A percentile compares a stretch with the other conserved stretches of the same genome.
These are phyloP conservation scores for Nakazawaea holstii DNA, from an alignment of 805 yeast genomes.

Conservation along the genomic window DNA sequence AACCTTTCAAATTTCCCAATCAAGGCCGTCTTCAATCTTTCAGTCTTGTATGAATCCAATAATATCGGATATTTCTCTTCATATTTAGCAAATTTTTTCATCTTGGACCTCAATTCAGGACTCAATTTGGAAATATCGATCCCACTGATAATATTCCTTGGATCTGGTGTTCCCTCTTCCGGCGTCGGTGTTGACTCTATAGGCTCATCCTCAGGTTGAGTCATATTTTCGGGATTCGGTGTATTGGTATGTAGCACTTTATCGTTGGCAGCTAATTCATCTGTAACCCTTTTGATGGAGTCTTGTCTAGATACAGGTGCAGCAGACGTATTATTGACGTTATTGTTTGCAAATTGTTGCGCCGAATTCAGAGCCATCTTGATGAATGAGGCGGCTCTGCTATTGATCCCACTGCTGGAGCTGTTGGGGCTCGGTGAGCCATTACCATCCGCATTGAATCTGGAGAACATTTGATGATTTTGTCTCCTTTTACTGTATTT, in stretches of 20 bases:
- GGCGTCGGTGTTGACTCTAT: conserved; percentile 5
- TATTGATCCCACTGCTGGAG: conserved; percentile 10
- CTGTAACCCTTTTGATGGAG: conserved; percentile 13
- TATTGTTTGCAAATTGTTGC: conserved; percentile 11
- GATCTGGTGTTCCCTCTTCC: conserved; percentile 7
- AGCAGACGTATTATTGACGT: background rate
- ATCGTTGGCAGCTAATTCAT: conserved; percentile 21
- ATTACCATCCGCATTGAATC: conserved; percentile 23
- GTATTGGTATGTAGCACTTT: conserved; percentile 35
- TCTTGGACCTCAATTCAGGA: conserved; percentile 50
- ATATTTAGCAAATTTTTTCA: conserved; percentile 76
- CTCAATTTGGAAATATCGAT: conserved; percentile 42
- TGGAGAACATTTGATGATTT: conserved; percentile 2
- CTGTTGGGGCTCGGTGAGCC: conserved; percentile 12
- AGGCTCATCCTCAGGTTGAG: conserved; percentile 41
- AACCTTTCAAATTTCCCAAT: conserved; percentile 62
- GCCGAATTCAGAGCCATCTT: conserved; percentile 12
- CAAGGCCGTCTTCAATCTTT: conserved; percentile 60
- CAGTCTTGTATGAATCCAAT: conserved; percentile 78
- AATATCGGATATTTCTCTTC: conserved; percentile 87
- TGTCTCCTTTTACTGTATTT: background rate
- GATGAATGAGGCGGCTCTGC: conserved; percentile 10
- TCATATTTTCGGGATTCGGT: conserved; percentile 39
- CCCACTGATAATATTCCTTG: conserved; percentile 19
- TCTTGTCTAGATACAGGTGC: conserved; percentile 1